Percentiles rank a stretch among this genome's conserved stretches.
These are phyloP conservation scores for Ceratocystis destructans DNA, from an alignment of 2,329 filamentous ascomycete genomes.

Conservation along the genomic window DNA sequence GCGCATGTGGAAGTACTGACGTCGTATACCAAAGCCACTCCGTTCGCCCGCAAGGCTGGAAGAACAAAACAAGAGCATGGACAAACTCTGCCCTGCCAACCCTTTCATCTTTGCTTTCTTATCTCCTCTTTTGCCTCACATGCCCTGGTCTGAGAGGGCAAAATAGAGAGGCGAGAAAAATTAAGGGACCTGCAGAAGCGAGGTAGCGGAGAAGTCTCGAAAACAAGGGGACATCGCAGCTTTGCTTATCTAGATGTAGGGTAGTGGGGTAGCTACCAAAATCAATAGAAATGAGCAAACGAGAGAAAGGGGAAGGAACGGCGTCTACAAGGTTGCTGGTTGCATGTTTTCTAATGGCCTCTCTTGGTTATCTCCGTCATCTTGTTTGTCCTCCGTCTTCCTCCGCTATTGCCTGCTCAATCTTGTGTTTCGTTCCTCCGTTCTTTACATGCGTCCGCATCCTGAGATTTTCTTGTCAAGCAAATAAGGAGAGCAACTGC, in stretches of 20 bases:
- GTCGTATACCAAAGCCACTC: neutral
- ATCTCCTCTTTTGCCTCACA: too few species aligned
- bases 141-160: too few species aligned
- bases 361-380: neutral
- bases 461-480: neutral
- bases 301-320: neutral
- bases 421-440: neutral
- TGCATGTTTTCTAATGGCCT: neutral
- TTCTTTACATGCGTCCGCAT: neutral
- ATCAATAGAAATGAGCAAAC: neutral
- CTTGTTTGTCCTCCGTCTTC: neutral
- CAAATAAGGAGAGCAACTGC: neutral
- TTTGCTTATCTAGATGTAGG: neutral
- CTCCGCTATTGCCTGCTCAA: neutral
- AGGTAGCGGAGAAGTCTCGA: neutral
- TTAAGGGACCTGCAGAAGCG: slow-evolving; percentile 5
- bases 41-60: neutral
- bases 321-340: neutral
- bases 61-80: neutral
- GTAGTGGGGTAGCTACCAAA: neutral
- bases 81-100: neutral
- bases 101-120: too few species aligned
- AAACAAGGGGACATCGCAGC: neutral
- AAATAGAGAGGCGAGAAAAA: neutral
- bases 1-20: neutral